phyloP scores from a whole-genome alignment of 2,329 filamentous ascomycete genomes.

The Trichothecium sympodiale region DNA sequence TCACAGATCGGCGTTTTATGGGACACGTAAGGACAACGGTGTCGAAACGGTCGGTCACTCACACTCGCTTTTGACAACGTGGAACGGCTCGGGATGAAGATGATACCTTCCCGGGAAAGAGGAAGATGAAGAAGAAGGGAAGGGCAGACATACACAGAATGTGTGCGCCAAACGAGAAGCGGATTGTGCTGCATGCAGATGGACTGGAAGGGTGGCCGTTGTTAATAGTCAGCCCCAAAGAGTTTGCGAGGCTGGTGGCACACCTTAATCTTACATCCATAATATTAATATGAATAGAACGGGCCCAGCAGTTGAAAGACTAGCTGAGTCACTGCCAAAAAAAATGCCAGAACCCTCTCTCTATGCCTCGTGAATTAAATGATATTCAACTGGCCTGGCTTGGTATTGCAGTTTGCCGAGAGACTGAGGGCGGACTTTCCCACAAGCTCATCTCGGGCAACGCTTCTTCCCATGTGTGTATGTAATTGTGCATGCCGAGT shows the following conservation, averaged over 20 bases:
- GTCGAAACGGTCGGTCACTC: conserved; percentile 10
- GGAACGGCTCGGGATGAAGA: conserved; percentile 5
- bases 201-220: background rate
- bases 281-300: conserved; percentile 11
- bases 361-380: too few species aligned
- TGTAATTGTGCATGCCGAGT: too few species aligned
- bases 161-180: conserved; percentile 3
- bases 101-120: conserved; percentile 4
- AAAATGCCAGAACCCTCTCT: background rate
- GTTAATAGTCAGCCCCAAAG: background rate
- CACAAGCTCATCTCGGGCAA: too few species aligned
- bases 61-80: conserved; percentile 32
- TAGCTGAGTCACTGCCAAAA: background rate
- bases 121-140: conserved; percentile 5
- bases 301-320: background rate
- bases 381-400: too few species aligned
- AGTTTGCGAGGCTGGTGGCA: conserved; percentile 4
- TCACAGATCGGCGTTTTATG: conserved; percentile 31
- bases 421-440: too few species aligned
- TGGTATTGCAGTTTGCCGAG: too few species aligned
- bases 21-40: conserved; percentile 2
- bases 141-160: background rate
- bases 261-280: conserved; percentile 9
- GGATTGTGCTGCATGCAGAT: too few species aligned
- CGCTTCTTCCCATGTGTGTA: too few species aligned